Conservation (phyloP, 176 grass and related monocot species). For the Paspalum vaginatum region DNA sequence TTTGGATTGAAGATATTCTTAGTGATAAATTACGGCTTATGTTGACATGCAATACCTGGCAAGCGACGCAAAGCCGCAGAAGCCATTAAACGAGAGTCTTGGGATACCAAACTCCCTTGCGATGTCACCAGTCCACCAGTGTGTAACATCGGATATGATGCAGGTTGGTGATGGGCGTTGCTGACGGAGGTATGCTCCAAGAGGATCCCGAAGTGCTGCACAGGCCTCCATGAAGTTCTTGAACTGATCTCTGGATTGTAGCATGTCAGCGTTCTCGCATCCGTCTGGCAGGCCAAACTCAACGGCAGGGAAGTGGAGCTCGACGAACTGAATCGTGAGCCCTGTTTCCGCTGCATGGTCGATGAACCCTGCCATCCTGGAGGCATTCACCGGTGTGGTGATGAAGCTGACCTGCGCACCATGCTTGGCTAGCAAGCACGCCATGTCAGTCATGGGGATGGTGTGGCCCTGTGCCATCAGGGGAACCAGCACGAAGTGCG, state of each 20-base stretch:
- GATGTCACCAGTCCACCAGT: conserved; percentile 60
- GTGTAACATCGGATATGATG: conserved; percentile 58
- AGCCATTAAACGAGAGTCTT: conserved; percentile 59
- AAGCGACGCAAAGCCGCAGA: conserved; percentile 52
- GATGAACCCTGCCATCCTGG: conserved; percentile 40
- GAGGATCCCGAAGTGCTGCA: conserved; percentile 46
- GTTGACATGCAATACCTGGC: conserved; percentile 26
- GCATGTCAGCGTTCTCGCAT: conserved; percentile 59
- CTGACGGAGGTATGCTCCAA: conserved; percentile 45
- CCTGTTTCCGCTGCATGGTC: neutral
- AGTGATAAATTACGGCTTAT: neutral
- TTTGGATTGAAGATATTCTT: neutral
- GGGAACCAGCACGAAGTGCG: conserved; percentile 59
- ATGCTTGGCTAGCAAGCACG: conserved; percentile 51
- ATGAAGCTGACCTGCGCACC: conserved; percentile 63
- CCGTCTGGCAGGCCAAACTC: conserved; percentile 63
- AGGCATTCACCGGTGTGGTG: conserved; percentile 65
- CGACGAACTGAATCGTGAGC: conserved; percentile 50
- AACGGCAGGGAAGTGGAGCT: conserved; percentile 50
- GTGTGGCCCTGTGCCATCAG: conserved; percentile 67
- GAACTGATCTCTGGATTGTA: conserved; percentile 32
- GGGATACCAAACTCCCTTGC: conserved; percentile 62
- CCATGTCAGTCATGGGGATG: conserved; percentile 79
- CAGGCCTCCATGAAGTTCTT: conserved; percentile 51
- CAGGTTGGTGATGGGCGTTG: conserved; percentile 46